A percentile compares a stretch with the other conserved stretches of the same genome.
Conservation (phyloP, 163 green algal genomes). For the Coccomyxa subellipsoidea region DNA sequence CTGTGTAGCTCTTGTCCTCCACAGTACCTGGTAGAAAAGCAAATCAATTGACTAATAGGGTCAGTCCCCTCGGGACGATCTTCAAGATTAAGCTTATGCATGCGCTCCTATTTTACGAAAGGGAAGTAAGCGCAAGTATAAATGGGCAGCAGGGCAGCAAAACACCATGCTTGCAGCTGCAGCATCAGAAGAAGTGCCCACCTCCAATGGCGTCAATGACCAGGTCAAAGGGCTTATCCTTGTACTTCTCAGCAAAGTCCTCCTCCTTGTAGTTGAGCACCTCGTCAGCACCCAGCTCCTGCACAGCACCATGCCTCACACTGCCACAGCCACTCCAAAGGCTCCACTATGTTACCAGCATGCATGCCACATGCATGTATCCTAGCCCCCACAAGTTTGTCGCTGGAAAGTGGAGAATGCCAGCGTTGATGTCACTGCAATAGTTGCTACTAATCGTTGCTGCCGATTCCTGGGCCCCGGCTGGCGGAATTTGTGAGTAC, state of each 20-base stretch:
- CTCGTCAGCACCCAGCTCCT: conserved; percentile 49
- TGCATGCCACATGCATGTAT: neutral
- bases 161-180: neutral
- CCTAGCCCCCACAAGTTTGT: too few relatives aligned
- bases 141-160: neutral
- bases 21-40: neutral
- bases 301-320: conserved; percentile 2
- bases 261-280: conserved; percentile 60
- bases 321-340: too few relatives aligned
- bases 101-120: neutral
- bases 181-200: neutral
- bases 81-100: neutral
- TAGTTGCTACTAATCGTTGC: too few relatives aligned
- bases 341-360: too few relatives aligned
- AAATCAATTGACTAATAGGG: too few relatives aligned
- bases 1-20: conserved; percentile 1
- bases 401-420: neutral
- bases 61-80: too few relatives aligned
- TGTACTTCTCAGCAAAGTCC: conserved; percentile 25
- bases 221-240: conserved; percentile 24
- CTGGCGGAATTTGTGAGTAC: too few relatives aligned
- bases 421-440: conserved; percentile 1
- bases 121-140: neutral
- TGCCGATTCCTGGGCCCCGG: too few relatives aligned
- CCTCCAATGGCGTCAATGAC: conserved; percentile 21